A percentile compares a stretch with the other conserved stretches of the same genome.
These are phyloP conservation scores for Brettanomyces naardenensis DNA, from an alignment of 805 yeast genomes.

Conservation along the genomic window DNA sequence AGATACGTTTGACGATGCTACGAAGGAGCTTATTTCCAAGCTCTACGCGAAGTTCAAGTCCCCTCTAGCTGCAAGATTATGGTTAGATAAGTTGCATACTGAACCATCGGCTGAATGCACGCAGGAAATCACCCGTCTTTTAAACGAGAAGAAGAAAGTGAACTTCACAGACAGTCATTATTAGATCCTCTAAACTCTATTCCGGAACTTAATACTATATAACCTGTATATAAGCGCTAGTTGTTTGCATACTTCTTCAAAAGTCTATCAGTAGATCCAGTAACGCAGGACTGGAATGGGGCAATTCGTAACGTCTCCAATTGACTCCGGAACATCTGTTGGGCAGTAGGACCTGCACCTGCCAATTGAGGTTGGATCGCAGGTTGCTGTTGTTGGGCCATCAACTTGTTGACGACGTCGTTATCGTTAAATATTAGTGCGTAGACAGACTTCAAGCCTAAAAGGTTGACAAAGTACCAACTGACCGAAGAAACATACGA, in stretches of 20 bases:
- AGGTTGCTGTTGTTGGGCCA: slow-evolving; percentile 28
- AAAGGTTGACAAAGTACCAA: slow-evolving; percentile 86
- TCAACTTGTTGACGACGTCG: slow-evolving; percentile 36
- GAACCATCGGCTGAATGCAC: slow-evolving; percentile 24
- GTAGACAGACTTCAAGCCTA: slow-evolving; percentile 78
- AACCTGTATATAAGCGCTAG: too few species aligned
- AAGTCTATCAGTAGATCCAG: slow-evolving; percentile 56
- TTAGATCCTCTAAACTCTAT: not conserved
- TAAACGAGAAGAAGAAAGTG: not conserved
- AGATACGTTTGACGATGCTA: slow-evolving; percentile 6
- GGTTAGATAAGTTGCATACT: slow-evolving; percentile 10
- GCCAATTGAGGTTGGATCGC: slow-evolving; percentile 24
- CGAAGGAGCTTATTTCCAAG: slow-evolving; percentile 9
- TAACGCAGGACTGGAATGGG: slow-evolving; percentile 38
- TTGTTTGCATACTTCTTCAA: not conserved
- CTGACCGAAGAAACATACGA: slow-evolving; percentile 91
- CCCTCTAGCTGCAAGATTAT: slow-evolving; percentile 18
- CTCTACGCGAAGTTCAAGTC: slow-evolving; percentile 17
- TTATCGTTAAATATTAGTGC: slow-evolving; percentile 55
- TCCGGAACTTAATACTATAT: too few species aligned
- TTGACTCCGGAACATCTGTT: slow-evolving; percentile 55
- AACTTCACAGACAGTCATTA: not conserved
- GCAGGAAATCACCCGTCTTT: not conserved
- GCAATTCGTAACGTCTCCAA: slow-evolving; percentile 51
- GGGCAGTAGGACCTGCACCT: slow-evolving; percentile 57